A percentile compares a stretch with the other conserved stretches of the same genome.
These are phyloP conservation scores for Cucurbita ficifolia DNA, from an alignment of 306 rosid species.

Conservation along the genomic window DNA sequence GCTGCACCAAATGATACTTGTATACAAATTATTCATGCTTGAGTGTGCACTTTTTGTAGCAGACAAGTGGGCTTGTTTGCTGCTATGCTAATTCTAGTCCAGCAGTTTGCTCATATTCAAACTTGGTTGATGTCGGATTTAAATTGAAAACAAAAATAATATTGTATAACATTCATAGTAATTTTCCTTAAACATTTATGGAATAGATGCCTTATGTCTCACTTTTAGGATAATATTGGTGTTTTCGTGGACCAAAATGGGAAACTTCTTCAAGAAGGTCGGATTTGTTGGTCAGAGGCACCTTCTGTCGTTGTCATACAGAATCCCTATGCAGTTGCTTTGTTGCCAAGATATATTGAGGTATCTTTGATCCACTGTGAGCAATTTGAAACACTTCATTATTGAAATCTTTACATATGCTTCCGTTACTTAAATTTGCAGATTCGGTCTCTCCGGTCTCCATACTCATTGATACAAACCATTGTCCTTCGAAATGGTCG, in stretches of 20 bases:
- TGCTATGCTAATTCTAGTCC: not conserved
- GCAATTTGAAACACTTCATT: not conserved
- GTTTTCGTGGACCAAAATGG: slow-evolving; percentile 97
- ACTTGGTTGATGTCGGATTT: not conserved
- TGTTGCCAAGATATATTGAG: slow-evolving; percentile 86
- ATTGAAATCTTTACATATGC: not conserved
- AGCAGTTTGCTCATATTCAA: not conserved
- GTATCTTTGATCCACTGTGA: slow-evolving; percentile 17
- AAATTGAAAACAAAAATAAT: not conserved
- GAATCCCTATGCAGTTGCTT: slow-evolving; percentile 78
- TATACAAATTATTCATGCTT: not conserved
- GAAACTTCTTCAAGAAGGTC: slow-evolving; percentile 78
- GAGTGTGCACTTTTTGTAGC: not conserved
- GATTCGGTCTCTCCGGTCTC: slow-evolving; percentile 80
- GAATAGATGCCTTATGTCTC: slow-evolving; percentile 6
- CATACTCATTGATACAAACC: slow-evolving; percentile 84
- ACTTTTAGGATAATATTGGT: slow-evolving; percentile 81
- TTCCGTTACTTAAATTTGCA: slow-evolving; percentile 25
- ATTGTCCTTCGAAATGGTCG: slow-evolving; percentile 78
- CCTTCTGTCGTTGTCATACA: slow-evolving; percentile 66
- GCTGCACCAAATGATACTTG: not conserved
- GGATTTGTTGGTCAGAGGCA: slow-evolving; percentile 97
- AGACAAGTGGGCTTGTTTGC: not conserved
- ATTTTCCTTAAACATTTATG: not conserved
- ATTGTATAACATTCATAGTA: not conserved